phyloP scores from a whole-genome alignment of 2,329 filamentous ascomycete species.

The Talaromyces islandicus region DNA sequence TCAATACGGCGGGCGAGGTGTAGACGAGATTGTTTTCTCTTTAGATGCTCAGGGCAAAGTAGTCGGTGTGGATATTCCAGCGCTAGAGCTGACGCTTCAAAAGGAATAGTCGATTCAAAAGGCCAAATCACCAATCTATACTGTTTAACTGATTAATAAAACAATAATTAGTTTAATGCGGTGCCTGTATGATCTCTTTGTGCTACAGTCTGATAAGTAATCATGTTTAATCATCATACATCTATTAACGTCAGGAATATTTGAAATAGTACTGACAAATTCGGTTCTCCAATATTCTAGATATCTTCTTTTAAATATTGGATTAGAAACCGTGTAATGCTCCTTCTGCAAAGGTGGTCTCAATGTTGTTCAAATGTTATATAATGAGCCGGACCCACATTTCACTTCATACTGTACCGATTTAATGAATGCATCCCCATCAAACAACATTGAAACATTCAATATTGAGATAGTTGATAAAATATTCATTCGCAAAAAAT shows the following conservation, averaged over 20 bases:
- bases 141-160: background rate
- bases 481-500: background rate
- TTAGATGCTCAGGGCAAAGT: constrained; percentile 15
- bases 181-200: background rate
- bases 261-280: background rate
- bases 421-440: background rate
- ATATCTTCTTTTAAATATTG: background rate
- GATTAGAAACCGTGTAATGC: background rate
- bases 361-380: background rate
- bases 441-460: background rate
- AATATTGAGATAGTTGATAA: background rate
- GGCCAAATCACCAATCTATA: background rate
- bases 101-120: background rate
- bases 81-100: background rate
- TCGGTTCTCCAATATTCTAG: no score
- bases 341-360: no score
- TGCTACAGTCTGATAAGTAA: background rate
- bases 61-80: constrained; percentile 15
- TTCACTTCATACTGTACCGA: no score
- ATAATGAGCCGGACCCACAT: background rate
- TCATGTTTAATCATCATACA: background rate
- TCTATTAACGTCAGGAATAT: background rate
- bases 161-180: background rate
- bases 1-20: constrained; percentile 13
- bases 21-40: constrained; percentile 22